Evolutionary conservation across 495 filamentous ascomycete species (phyloP), one percentile per base, ranked within the genome.

Genomic region (Cercophora sp.): DNA sequence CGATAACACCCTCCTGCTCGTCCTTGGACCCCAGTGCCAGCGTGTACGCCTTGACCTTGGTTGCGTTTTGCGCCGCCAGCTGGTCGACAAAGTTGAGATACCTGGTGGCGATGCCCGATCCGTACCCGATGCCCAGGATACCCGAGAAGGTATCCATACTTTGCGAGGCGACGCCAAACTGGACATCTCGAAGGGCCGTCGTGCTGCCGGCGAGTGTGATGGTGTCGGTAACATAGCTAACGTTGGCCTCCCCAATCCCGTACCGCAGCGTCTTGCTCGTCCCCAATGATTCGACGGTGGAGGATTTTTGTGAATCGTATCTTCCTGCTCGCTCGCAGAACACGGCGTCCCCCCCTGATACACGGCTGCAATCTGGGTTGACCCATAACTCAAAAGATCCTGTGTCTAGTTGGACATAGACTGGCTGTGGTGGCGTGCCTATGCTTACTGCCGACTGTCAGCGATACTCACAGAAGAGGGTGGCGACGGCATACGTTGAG

Each of bases 1-100:
- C 79, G 39, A 98, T 84, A 6, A 85, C 82, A n/a, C 93, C 93
- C 25, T 75, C 63, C 43, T 70, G 60, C 32, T 70, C 62, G 24
- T 71, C 66, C 58, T 75, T 77, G 56, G 72, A 70, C 6, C 75
- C 72, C 16, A 79, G 60, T 0, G 73, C 72, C 4, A 78, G 61
- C 5, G 72, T 75, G 49, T 74, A 78, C 4, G 71, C 72, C 52
- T 78, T 78, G 20, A 70, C 70, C 10, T 55, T 51, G 0, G 68
- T 78, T 1, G 63, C 63, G 18, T 69, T 71, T 50, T 78, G 74
- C 0, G 26, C 59, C 3, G 48, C 55, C 18, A 77, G 52, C 29
- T 75, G 64, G 41, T 77, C 74, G 55, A 77, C 42, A 36, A 77
- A 72, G 47, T 77, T 77, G 39, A 55, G 65, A 42, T 77, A 77